Evolutionary conservation across 768 basidiomycete genomes (phyloP).

Genomic region (Boletus huronensis): DNA sequence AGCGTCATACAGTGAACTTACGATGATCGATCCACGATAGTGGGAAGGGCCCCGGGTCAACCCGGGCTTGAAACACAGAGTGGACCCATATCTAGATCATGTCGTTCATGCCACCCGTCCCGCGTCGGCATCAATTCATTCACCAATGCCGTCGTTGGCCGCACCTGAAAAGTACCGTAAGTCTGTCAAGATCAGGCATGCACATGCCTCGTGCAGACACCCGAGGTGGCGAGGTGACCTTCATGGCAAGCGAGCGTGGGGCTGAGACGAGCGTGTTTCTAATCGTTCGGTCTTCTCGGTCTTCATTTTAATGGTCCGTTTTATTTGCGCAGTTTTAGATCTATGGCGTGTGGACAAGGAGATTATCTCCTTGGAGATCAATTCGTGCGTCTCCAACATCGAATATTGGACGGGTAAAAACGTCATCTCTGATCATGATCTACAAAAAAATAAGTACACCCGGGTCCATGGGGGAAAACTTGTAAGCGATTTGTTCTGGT

Average conservation of each 20-base stretch:
- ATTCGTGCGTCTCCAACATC: not conserved
- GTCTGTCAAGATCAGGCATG: not conserved
- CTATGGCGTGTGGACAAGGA: too few species aligned
- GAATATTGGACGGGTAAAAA: not conserved
- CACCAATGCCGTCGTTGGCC: not conserved
- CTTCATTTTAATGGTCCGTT: not conserved
- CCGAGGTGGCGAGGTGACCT: not conserved
- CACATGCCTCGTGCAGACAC: not conserved
- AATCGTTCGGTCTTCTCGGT: not conserved
- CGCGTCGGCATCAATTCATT: not conserved
- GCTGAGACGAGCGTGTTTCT: not conserved
- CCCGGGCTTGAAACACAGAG: too few species aligned
- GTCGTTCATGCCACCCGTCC: not conserved
- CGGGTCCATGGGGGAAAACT: not conserved
- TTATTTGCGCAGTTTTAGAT: not conserved
- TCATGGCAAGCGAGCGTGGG: not conserved
- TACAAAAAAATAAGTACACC: not conserved
- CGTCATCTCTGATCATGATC: not conserved
- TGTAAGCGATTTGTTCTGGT: not conserved
- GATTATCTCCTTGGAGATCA: not conserved
- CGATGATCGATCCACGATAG: not conserved
- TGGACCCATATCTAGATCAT: too few species aligned
- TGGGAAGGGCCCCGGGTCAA: not conserved
- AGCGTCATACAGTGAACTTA: not conserved
- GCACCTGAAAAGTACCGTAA: not conserved